Base-by-base conservation (phyloP, 2,329 filamentous ascomycete genomes). In the Lomentospora prolificans region DNA sequence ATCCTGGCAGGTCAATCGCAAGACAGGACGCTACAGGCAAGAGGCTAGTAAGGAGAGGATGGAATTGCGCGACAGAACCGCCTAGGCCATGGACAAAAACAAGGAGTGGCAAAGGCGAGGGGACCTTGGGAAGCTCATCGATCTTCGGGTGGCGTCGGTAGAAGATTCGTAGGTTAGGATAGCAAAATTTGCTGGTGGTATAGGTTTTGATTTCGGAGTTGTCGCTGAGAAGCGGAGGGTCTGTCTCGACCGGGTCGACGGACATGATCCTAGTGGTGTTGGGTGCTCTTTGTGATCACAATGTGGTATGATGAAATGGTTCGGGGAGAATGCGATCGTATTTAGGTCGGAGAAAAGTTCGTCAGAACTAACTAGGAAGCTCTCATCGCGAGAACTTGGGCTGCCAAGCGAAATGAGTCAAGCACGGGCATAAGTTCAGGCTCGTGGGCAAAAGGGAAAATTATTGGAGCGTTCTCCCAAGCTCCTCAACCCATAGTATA, bases 11-110 rank as follows among this genome's bases (percentile, higher is more conserved):
- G 67, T 99, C 94, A 60, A 97, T 84, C 3, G 90, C 88, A 39
- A 95, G 77, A 67, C 91, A 95, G 51, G 90, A 86, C 10, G 88
- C 90, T 51, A 90, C 75, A 65, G 95, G 90, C 53, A 87, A 81
- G 51, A 99, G 76, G 67, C 89, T 94, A 19, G 83, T 86, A 14
- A 97, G 72, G 4, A 97, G 73, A 28, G 87, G 82, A 56, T 89
- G 80, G 66, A 96, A 97, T 65, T 97, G 94, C 9, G 90, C 86
- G 24, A 90, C 80, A 0, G 89, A 95, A 51, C 94, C 94, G n/a
- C 92, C 94, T 8, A 97, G 78, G 1, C 94, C 94, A 65, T 97
- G 94, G 57, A 97, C 77, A 66, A 95, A 96, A 46, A 97, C 90
- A 3, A 97, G 73, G 8, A 99, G 73, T 1, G 94, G 94, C 9